Evolutionary conservation across 2,329 filamentous ascomycete species (phyloP), one percentile per base, ranked within the genome.

Genomic region (Ambrosiella cleistominuta): DNA sequence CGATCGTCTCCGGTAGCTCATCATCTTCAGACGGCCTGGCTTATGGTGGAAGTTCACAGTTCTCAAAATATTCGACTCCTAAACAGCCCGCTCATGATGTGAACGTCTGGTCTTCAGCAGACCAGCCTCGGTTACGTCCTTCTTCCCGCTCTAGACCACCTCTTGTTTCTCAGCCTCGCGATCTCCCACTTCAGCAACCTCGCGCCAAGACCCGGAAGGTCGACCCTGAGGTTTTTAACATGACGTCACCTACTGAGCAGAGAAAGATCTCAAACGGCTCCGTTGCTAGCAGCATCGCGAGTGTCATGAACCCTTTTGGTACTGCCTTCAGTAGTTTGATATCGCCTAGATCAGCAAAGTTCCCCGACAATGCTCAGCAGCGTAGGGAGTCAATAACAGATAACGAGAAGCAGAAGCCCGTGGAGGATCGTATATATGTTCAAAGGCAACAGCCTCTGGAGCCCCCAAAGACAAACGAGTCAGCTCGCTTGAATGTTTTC

Each of bases 401-500:
- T 9, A 19, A 8, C 17, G 47, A 51, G 47, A 51, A 35, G 27
- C 47, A 19, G 13, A 36, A 8, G 12, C 47, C 47, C 7, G 47
- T 51, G 12, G 47, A 51, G 27, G 35, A 35, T 9, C 47, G 47
- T n/a, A 51, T 51, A 27, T 19, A 51, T 36, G 12, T 51, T 35
- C n/a, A 51, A n/a, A 51, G 47, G 35, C 47, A 51, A 36, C 17
- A 51, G 19, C 47, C 47, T 35, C 15, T 36, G 15, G 47, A n/a
- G 8, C 45, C 13, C 12, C 47, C 47, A 3, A n/a, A 51, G 35
- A 7, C 39, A 42, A 42, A 42, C n/a, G 39, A 51, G 13, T 6
- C 59, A 66, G 17, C 17, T 35, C 8, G 39, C 11, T 42, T 78
- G 64, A 75, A 83, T 66, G 77, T 79, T 15, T 82, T 82, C 66